A percentile compares a stretch with the other conserved stretches of the same genome.
These are phyloP conservation scores for Psilocybe subaeruginosa DNA, from an alignment of 768 basidiomycete genomes.

Conservation along the genomic window DNA sequence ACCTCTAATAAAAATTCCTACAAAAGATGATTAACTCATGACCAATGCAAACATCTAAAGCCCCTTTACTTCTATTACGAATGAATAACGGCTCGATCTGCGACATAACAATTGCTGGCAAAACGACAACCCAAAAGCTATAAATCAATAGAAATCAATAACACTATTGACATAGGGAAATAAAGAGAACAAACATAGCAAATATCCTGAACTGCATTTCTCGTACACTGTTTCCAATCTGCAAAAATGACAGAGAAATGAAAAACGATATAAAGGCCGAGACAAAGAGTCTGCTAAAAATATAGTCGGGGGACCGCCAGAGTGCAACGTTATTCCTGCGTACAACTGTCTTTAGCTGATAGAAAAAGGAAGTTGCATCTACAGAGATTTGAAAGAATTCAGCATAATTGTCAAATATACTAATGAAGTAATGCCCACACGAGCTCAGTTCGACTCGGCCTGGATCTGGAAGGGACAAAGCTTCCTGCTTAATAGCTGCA, in stretches of 20 bases:
- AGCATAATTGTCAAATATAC: not conserved
- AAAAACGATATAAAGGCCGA: conserved; percentile 72
- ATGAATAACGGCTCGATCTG: conserved; percentile 88
- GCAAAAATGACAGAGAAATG: conserved; percentile 80
- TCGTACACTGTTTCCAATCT: conserved; percentile 62
- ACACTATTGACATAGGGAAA: not conserved
- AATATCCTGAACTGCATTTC: conserved; percentile 84
- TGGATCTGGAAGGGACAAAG: conserved; percentile 43
- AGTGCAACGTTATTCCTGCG: conserved; percentile 68
- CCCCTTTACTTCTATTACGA: conserved; percentile 52
- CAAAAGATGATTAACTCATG: not conserved
- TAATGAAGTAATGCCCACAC: conserved; percentile 37
- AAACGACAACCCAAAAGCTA: conserved; percentile 68
- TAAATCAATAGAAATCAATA: not conserved
- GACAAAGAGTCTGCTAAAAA: conserved; percentile 81
- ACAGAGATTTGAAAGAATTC: not conserved
- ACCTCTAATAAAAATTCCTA: conserved; percentile 43
- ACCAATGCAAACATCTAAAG: not conserved
- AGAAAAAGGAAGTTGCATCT: conserved; percentile 79
- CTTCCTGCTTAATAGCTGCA: conserved; percentile 46
- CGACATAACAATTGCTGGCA: conserved; percentile 77
- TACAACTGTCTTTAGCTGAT: conserved; percentile 73
- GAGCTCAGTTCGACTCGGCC: conserved; percentile 45
- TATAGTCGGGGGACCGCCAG: conserved; percentile 86
- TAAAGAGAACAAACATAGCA: conserved; percentile 51